A percentile compares a stretch with the other conserved stretches of the same genome.
Conservation (phyloP, 441 rosid species). For the Dalechampia spathulata region DNA sequence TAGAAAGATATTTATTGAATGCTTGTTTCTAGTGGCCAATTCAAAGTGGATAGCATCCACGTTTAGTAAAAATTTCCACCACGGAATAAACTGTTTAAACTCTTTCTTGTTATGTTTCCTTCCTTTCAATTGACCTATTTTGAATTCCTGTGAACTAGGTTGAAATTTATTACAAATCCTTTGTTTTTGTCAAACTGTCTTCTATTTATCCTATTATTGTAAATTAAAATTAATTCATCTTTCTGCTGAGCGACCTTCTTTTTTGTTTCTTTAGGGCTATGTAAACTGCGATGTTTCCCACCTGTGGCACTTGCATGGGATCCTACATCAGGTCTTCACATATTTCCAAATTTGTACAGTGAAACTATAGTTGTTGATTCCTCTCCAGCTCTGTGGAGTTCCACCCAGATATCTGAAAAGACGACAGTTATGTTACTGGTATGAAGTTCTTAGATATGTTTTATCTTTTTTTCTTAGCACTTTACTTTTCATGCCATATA, state of each 20-base stretch:
- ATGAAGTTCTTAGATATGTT: conserved; percentile 11
- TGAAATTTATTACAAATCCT: not conserved
- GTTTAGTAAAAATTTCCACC: not conserved
- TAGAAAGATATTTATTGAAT: not conserved
- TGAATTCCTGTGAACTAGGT: not conserved
- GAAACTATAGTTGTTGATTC: conserved; percentile 73
- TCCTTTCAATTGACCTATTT: not conserved
- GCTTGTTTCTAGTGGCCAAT: not conserved
- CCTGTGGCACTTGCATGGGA: conserved; percentile 99
- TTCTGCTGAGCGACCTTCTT: conserved; percentile 15
- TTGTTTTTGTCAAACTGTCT: too few relatives aligned
- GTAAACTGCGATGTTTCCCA: conserved; percentile 96
- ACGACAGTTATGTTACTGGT: conserved; percentile 76
- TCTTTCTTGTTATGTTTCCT: not conserved
- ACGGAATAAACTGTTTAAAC: not conserved
- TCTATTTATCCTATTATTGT: too few relatives aligned
- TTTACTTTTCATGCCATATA: conserved; percentile 3
- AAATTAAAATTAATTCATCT: conserved; percentile 7
- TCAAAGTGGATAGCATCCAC: not conserved
- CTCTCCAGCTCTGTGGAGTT: conserved; percentile 73
- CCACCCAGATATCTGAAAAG: conserved; percentile 54
- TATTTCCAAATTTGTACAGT: conserved; percentile 60
- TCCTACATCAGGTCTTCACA: conserved; percentile 67
- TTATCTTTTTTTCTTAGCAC: not conserved
- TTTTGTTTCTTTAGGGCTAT: conserved; percentile 54